Conservation (phyloP, 2,329 filamentous ascomycete genomes). For the Fusarium duplospermum region DNA sequence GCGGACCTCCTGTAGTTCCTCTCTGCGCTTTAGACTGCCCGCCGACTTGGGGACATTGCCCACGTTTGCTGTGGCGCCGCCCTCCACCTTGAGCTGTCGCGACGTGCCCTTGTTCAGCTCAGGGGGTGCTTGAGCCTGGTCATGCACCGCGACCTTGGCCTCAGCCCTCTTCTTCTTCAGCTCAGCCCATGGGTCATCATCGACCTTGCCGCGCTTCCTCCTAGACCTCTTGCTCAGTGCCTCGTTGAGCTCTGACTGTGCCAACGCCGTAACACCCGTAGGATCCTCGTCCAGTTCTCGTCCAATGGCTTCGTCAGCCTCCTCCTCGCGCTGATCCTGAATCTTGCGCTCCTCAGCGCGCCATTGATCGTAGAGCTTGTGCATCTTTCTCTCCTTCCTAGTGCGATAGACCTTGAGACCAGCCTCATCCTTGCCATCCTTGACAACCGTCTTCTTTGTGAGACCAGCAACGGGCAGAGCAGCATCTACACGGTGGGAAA, state of each 20-base stretch:
- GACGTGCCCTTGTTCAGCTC: slow-evolving; percentile 66
- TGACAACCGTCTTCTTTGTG: slow-evolving; percentile 67
- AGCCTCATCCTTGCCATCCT: slow-evolving; percentile 70
- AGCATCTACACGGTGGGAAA: slow-evolving; percentile 84
- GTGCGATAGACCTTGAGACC: slow-evolving; percentile 78
- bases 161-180: slow-evolving; percentile 75
- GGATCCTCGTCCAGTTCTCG: slow-evolving; percentile 70
- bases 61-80: slow-evolving; percentile 51
- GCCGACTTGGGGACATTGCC: slow-evolving; percentile 53
- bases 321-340: slow-evolving; percentile 73
- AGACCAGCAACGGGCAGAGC: slow-evolving; percentile 82
- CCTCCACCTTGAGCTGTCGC: slow-evolving; percentile 50
- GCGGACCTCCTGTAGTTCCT: slow-evolving; percentile 52
- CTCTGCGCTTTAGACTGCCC: slow-evolving; percentile 54
- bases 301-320: slow-evolving; percentile 72
- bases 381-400: slow-evolving; percentile 86
- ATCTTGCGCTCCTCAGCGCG: slow-evolving; percentile 73
- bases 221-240: slow-evolving; percentile 54
- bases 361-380: slow-evolving; percentile 84
- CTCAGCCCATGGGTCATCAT: slow-evolving; percentile 80
- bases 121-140: slow-evolving; percentile 81
- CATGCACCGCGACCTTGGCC: slow-evolving; percentile 62
- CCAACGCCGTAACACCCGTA: slow-evolving; percentile 59
- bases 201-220: slow-evolving; percentile 63
- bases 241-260: slow-evolving; percentile 55